These are phyloP conservation scores for Penicillium odoratum DNA, from an alignment of 495 filamentous ascomycete genomes.

Conservation along the genomic window DNA sequence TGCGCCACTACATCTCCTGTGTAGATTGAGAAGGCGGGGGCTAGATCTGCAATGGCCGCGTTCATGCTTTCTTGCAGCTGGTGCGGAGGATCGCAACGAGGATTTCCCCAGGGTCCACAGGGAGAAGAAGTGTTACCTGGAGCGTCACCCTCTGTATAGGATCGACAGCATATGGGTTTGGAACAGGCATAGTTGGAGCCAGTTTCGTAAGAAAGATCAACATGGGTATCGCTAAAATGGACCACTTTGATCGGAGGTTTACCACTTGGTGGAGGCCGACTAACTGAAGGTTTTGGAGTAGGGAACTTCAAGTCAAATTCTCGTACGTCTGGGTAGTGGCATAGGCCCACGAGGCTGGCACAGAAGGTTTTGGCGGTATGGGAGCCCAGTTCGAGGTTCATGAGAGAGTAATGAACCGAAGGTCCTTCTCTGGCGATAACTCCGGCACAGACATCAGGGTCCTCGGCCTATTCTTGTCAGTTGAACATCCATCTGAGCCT, in stretches of 20 bases:
- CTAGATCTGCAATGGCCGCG: constrained; percentile 38
- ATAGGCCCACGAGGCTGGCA: constrained; percentile 49
- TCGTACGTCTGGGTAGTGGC: constrained; percentile 45
- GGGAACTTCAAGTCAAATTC: constrained; percentile 45
- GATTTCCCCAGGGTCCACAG: constrained; percentile 48
- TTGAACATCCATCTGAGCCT: not conserved
- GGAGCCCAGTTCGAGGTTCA: constrained; percentile 44
- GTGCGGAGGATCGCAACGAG: constrained; percentile 51
- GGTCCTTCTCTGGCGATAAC: constrained; percentile 49
- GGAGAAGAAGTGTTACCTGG: constrained; percentile 45
- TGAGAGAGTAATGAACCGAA: constrained; percentile 47
- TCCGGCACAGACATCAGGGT: constrained; percentile 52
- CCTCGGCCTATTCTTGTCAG: constrained; percentile 33
- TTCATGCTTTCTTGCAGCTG: constrained; percentile 55
- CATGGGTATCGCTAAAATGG: constrained; percentile 58
- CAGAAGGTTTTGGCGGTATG: constrained; percentile 51
- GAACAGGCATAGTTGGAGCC: constrained; percentile 53
- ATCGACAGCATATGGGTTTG: constrained; percentile 57
- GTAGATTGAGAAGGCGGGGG: constrained; percentile 32
- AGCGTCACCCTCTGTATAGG: constrained; percentile 42
- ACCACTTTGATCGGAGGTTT: constrained; percentile 50
- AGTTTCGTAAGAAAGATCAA: constrained; percentile 51
- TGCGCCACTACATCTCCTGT: constrained; percentile 34
- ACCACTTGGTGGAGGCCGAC: constrained; percentile 44
- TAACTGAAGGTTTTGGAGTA: constrained; percentile 38